Evolutionary conservation across 2,329 filamentous ascomycete genomes (phyloP), one percentile per base, ranked within the genome.

Genomic region (Aspergillus ruber): DNA sequence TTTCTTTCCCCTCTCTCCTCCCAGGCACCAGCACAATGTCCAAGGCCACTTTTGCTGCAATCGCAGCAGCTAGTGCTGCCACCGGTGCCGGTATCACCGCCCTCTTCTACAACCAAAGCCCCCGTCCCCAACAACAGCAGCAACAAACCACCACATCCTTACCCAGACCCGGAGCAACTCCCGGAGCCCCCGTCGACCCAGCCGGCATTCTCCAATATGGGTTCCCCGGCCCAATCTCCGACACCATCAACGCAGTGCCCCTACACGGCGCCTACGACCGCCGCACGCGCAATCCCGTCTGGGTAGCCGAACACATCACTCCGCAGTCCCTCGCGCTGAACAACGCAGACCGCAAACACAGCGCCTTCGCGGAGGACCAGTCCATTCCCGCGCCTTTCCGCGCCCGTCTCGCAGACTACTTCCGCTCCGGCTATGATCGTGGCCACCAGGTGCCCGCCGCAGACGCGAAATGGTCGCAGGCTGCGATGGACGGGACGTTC

Each of bases 401-500:
- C 54, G 93, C 88, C 49, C 86, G 85, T 68, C 78, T 98, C 49
- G 86, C 88, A 68, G 93, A 98, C 76, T 98, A 98, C 75, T 90
- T 85, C 75, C 87, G 91, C 56, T 90, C 85, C 35, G 93, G 93
- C 61, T 98, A 94, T 69, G 93, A 98, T 70, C 82, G 93, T 33
- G 93, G 93, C 51, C 93, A 98, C 73, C 93, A 98, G 73, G 91
- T 97, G 8, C 93, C 93, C 8, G 93, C 93, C 5, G 93, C 93
- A 36, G 93, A 98, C 71, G 88, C 87, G 48, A 95, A 94, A 74
- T 98, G 93, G 90, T 88, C 84, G 53, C 93, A 98, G 71, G 70
- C 80, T 32, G 90, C 93, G 54, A 95, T 98, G 89, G 83, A 98
- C 71, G 88, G 88, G 49, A 98, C 93, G 2, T 98, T 98, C 65